Evolutionary conservation across 345 rosid species (phyloP).

Genomic region (Arabidopsis arenosa): DNA sequence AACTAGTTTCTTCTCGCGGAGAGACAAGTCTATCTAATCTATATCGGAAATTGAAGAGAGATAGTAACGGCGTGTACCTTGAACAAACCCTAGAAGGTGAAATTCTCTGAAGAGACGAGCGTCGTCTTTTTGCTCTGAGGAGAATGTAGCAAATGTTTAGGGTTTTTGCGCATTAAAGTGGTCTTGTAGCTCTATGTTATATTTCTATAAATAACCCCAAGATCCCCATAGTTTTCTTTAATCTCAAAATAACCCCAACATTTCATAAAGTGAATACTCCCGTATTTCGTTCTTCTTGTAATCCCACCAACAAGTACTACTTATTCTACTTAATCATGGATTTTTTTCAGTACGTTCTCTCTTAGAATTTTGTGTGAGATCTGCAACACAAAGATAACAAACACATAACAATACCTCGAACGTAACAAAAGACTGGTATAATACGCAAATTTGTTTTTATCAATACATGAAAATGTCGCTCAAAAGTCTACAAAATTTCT

Average conservation of each 20-base stretch:
- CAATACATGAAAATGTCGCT: background rate
- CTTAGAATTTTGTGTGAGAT: background rate
- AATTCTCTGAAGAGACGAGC: slow-evolving; percentile 32
- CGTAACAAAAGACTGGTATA: slow-evolving; percentile 6
- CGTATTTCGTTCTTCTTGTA: background rate
- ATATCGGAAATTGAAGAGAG: background rate
- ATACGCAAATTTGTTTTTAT: background rate
- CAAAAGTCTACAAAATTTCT: background rate
- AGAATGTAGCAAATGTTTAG: slow-evolving; percentile 15
- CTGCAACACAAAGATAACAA: slow-evolving; percentile 1
- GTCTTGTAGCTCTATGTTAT: slow-evolving; percentile 18
- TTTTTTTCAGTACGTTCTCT: background rate
- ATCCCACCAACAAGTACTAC: background rate
- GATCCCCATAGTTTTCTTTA: background rate
- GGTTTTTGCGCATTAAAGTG: slow-evolving; percentile 39
- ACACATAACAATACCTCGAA: slow-evolving; percentile 7
- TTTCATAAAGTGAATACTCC: background rate
- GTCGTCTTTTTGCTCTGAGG: slow-evolving; percentile 31
- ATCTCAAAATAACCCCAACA: slow-evolving; percentile 11
- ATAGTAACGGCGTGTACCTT: slow-evolving; percentile 19
- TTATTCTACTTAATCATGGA: background rate
- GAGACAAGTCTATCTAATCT: background rate
- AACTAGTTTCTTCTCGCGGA: background rate
- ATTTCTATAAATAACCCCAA: background rate
- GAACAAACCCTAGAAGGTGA: slow-evolving; percentile 31